Conservation (phyloP, 768 basidiomycete genomes). For the Hypsizygus marmoreus region DNA sequence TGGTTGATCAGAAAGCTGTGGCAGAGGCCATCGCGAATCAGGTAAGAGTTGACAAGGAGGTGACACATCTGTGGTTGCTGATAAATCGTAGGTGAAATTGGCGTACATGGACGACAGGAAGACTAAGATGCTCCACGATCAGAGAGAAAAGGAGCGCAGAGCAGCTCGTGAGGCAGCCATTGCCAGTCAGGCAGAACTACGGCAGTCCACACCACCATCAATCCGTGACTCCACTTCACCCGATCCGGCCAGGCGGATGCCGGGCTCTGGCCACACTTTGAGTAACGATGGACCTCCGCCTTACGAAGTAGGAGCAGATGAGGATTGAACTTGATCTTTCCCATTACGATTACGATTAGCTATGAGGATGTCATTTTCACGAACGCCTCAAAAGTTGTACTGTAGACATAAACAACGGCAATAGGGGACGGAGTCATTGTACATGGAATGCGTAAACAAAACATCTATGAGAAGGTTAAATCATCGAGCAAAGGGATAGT, state of each 20-base stretch:
- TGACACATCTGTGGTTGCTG: not conserved
- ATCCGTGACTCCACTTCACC: conserved; percentile 11
- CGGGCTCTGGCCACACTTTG: conserved; percentile 39
- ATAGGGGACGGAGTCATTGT: no score
- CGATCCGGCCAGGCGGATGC: conserved; percentile 30
- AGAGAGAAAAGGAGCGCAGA: conserved; percentile 58
- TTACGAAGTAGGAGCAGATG: conserved; percentile 12
- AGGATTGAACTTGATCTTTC: conserved; percentile 1
- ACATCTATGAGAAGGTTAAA: not conserved
- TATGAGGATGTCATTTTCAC: no score
- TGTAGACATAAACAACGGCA: no score
- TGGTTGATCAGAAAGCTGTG: conserved; percentile 61
- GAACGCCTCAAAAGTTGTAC: no score
- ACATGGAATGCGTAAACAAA: no score
- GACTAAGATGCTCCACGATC: conserved; percentile 51
- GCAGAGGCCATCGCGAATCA: conserved; percentile 55
- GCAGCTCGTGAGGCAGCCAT: conserved; percentile 37
- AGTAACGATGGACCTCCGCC: conserved; percentile 24
- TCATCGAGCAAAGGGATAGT: conserved; percentile 10
- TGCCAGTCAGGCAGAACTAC: conserved; percentile 19
- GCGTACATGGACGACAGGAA: conserved; percentile 81
- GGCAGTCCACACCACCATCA: conserved; percentile 2
- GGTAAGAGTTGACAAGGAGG: conserved; percentile 31
- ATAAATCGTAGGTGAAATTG: conserved; percentile 60
- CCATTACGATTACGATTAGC: no score